Evolutionary conservation across 371 early-diverging fungal species (phyloP).

Genomic region (Choanephora cucurbitarum): DNA sequence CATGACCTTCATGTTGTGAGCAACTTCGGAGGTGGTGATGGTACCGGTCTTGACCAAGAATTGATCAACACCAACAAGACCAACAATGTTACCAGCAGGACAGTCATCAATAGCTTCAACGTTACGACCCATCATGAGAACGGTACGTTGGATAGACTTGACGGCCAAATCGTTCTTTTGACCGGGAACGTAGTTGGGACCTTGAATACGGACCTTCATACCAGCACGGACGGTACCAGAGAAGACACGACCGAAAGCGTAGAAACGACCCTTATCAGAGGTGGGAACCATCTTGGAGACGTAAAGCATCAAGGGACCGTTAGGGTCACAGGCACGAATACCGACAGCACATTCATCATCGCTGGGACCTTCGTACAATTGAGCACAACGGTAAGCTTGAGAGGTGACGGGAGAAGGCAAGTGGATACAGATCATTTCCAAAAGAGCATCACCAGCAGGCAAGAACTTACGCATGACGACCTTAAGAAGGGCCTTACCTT

Average conservation of each 20-base stretch:
- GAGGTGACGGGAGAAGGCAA: constrained; percentile 96
- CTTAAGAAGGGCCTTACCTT: constrained; percentile 97
- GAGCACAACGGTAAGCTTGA: constrained; percentile 94
- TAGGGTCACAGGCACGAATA: constrained; percentile 92
- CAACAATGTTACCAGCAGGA: constrained; percentile 99
- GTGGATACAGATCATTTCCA: constrained; percentile 99
- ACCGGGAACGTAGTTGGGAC: constrained; percentile 97
- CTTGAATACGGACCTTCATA: constrained; percentile 99
- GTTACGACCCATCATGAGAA: constrained; percentile 99
- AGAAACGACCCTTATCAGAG: constrained; percentile 99
- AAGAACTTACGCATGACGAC: constrained; percentile 99
- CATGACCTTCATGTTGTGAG: constrained; percentile 99
- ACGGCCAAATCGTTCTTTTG: constrained; percentile 94
- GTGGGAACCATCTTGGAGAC: constrained; percentile 99
- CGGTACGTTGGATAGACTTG: constrained; percentile 98
- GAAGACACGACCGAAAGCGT: constrained; percentile 99
- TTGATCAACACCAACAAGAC: constrained; percentile 99
- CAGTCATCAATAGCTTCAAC: constrained; percentile 99
- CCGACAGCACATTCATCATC: constrained; percentile 96
- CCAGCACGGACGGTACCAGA: constrained; percentile 98
- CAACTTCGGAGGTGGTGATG: constrained; percentile 92
- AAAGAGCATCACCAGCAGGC: constrained; percentile 98
- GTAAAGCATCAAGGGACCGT: constrained; percentile 99
- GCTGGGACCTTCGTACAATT: constrained; percentile 97
- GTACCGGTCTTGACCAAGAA: constrained; percentile 99